These are phyloP conservation scores for Phyllosticta paracitricarpa DNA, from an alignment of 2,329 filamentous ascomycete species.

Conservation along the genomic window DNA sequence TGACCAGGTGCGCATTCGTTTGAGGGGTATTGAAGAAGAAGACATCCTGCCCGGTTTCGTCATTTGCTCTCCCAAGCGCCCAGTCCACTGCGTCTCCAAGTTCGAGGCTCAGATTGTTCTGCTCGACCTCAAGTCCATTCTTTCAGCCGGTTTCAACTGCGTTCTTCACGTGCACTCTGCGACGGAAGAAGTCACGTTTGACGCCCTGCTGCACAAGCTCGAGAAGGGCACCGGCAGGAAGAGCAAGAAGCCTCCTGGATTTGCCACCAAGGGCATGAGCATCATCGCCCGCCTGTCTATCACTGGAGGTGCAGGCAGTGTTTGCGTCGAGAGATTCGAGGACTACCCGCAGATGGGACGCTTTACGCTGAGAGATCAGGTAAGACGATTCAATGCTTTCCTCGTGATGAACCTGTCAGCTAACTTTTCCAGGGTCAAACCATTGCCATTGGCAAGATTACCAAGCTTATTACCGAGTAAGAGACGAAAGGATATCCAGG, in stretches of 20 bases:
- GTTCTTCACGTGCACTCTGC: slow-evolving; percentile 95
- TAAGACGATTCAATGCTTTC: slow-evolving; percentile 7
- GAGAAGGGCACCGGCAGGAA: slow-evolving; percentile 90
- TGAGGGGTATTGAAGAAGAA: slow-evolving; percentile 94
- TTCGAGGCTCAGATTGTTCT: slow-evolving; percentile 98
- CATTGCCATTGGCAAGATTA: slow-evolving; percentile 98
- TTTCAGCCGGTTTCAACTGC: slow-evolving; percentile 93
- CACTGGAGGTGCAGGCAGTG: slow-evolving; percentile 70
- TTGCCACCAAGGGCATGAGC: slow-evolving; percentile 70
- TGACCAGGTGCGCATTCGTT: slow-evolving; percentile 85
- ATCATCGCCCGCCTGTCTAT: slow-evolving; percentile 91
- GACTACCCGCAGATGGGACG: slow-evolving; percentile 67
- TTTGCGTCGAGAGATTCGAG: slow-evolving; percentile 91
- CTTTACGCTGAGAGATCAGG: slow-evolving; percentile 19
- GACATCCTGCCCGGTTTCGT: slow-evolving; percentile 94
- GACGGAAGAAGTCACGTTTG: slow-evolving; percentile 94
- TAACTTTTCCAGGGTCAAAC: slow-evolving; percentile 69
- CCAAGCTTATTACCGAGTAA: slow-evolving; percentile 57
- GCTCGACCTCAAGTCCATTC: slow-evolving; percentile 85
- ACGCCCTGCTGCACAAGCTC: slow-evolving; percentile 77
- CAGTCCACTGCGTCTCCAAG: slow-evolving; percentile 77
- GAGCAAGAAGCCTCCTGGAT: slow-evolving; percentile 86
- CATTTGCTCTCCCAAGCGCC: slow-evolving; percentile 84
- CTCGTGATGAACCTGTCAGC: slow-evolving; percentile 17
- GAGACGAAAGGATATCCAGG: neutral